A percentile compares a stretch with the other conserved stretches of the same genome.
Conservation (phyloP, 2,329 filamentous ascomycete species). For the Fusarium sp. region DNA sequence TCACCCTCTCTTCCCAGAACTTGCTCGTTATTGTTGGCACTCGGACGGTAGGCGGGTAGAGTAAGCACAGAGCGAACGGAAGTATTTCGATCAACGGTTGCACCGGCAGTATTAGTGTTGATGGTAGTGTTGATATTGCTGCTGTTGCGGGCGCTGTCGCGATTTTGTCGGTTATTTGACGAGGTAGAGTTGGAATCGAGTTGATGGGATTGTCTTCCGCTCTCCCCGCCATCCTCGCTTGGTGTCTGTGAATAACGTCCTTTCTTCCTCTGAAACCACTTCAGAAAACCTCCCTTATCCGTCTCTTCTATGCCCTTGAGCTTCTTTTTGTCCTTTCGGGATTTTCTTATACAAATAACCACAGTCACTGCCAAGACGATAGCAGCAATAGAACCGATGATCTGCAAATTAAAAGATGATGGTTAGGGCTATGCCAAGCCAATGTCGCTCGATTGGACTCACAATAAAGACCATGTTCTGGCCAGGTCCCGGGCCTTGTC, state of each 20-base stretch:
- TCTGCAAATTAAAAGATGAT: conserved; percentile 15
- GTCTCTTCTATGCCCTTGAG: conserved; percentile 23
- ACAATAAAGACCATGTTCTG: conserved; percentile 41
- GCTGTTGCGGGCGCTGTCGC: conserved; percentile 21
- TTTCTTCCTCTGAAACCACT: conserved; percentile 18
- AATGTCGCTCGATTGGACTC: conserved; percentile 19
- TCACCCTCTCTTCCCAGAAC: conserved; percentile 91
- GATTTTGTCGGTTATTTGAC: conserved; percentile 25
- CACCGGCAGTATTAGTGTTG: conserved; percentile 42
- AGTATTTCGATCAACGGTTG: conserved; percentile 79
- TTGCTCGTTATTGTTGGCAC: conserved; percentile 79
- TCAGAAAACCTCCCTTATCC: conserved; percentile 40
- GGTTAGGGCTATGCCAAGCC: conserved; percentile 5
- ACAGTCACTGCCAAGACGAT: conserved; percentile 22
- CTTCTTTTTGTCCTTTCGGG: conserved; percentile 25
- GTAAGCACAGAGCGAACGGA: conserved; percentile 96
- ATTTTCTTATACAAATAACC: conserved; percentile 27
- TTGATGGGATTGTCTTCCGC: conserved; percentile 41
- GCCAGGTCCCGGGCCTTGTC: conserved; percentile 13
- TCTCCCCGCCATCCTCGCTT: conserved; percentile 45
- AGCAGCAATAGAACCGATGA: conserved; percentile 33
- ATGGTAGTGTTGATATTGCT: conserved; percentile 21
- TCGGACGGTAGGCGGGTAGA: conserved; percentile 82
- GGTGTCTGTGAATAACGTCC: conserved; percentile 49
- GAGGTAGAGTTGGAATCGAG: conserved; percentile 40